Base-by-base conservation (phyloP, 2,329 filamentous ascomycete species). In the Dactylellina parvicollis region DNA sequence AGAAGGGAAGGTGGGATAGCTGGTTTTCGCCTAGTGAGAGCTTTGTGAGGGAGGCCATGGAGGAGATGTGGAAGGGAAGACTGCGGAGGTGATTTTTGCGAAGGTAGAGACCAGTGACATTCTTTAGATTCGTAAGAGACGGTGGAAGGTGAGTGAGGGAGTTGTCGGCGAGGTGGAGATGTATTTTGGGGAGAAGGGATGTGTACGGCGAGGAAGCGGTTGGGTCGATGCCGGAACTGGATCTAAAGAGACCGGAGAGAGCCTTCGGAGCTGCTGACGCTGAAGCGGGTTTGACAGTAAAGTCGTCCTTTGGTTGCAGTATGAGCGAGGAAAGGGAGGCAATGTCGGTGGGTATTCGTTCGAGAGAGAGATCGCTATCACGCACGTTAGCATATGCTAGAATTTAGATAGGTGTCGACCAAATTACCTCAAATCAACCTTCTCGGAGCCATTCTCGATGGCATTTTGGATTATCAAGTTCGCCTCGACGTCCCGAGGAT, bases 381-480 rank as follows among this genome's bases (percentile, higher is more conserved):
- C 4, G 8, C 26, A 20, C 8, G 16, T 46, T 26, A 46, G 36
- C 18, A 24, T 32, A 26, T 22, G 16, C 10, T 24, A 10, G 20
- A 4, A 22, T 18, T 26, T n/a, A 4, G 12, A 52, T n/a, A 24
- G 22, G 8, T 30, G 18, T n/a, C n/a, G 44, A 22, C 4, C 22
- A 24, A 22, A 47, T 9, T 44, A 59, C 26, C 20, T 10, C 20
- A 70, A 30, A 22, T 70, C 46, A 8, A 70, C 20, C 4, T 24
- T 32, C 14, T 44, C 16, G 28, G 49, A 47, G 14, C 65, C 65
- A 18, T 70, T 36, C 26, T 70, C 65, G 10, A 70, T 70, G 5
- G 56, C 65, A 20, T 49, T 61, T 28, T 70, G 56, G 34, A 70
- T 70, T 3, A 70, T 61, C 9, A 56, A 16, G 34, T 71, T 71